A percentile compares a stretch with the other conserved stretches of the same genome.
These are phyloP conservation scores for Nemania serpens DNA, from an alignment of 2,329 filamentous ascomycete genomes.

Conservation along the genomic window DNA sequence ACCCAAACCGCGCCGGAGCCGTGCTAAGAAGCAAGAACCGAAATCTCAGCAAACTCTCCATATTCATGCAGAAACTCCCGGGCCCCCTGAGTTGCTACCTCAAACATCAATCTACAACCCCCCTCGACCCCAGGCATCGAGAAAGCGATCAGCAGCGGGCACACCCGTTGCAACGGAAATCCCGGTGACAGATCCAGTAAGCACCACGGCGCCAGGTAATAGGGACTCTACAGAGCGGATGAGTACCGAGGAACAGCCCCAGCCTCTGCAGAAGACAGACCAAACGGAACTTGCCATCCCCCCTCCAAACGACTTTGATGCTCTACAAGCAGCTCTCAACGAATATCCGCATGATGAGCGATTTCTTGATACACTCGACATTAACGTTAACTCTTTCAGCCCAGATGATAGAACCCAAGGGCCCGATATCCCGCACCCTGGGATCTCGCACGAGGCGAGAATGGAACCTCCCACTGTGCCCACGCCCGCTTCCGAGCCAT, in stretches of 20 bases:
- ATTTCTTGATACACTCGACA: slow-evolving; percentile 27
- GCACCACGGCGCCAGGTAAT: not conserved
- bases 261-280: slow-evolving; percentile 20
- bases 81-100: slow-evolving; percentile 50
- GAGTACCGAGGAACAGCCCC: slow-evolving; percentile 24
- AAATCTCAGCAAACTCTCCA: slow-evolving; percentile 39
- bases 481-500: slow-evolving; percentile 28
- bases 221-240: too few species aligned
- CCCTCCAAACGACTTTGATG: slow-evolving; percentile 28
- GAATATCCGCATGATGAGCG: slow-evolving; percentile 31
- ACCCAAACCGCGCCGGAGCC: slow-evolving; percentile 42
- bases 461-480: slow-evolving; percentile 33
- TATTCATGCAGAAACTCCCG: slow-evolving; percentile 50
- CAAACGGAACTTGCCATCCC: slow-evolving; percentile 14
- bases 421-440: slow-evolving; percentile 1
- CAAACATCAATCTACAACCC: slow-evolving; percentile 50
- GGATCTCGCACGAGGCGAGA: slow-evolving; percentile 3
- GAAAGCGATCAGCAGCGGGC: slow-evolving; percentile 19
- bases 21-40: slow-evolving; percentile 38
- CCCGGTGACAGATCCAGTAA: slow-evolving; percentile 2
- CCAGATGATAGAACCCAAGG: slow-evolving; percentile 25
- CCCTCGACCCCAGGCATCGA: slow-evolving; percentile 36
- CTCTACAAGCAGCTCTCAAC: slow-evolving; percentile 29
- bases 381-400: slow-evolving; percentile 28
- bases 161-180: slow-evolving; percentile 26